Base-by-base conservation (phyloP, 2,329 filamentous ascomycete species). In the Colletotrichum sansevieriae region DNA sequence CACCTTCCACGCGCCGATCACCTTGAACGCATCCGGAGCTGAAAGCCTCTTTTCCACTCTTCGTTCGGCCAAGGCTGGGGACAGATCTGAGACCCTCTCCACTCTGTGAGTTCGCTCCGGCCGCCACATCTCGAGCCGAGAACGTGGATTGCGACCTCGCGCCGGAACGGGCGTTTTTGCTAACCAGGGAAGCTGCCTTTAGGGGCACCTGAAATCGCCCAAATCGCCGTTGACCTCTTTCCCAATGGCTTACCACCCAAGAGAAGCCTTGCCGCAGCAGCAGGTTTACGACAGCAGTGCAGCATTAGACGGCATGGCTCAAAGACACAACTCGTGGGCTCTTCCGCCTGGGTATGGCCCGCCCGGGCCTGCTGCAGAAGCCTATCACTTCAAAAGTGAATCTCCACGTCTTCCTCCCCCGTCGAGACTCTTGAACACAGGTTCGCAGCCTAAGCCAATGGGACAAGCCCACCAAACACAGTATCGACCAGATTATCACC, bases 271-370 rank as follows among this genome's bases (percentile, higher is more conserved):
- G 69, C 71, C 75, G 64, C 66, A 47, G 68, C 74, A 73, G 46
- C 75, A 76, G 70, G 71, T 71, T 69, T 73, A 49, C 78, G 58
- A 61, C 6, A n/a, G 20, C n/a, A 49, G 39, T 71, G 74, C 76
- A 65, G 74, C 74, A 73, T 72, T 72, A 70, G 77, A 78, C 74
- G 73, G 73, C 61, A 81, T 81, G 79, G 75, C 78, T 70, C 76
- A 76, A 73, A 73, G 77, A 60, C 74, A 74, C 54, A 75, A 75
- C 70, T 71, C 70, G 70, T 80, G 75, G 77, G 68, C 71, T 43
- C 74, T 61, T 9, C 60, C 59, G n/a, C 73, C 69, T 44, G 71
- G 73, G 55, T 77, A 76, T 39, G 72, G 72, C 63, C 75, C 76
- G 66, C 64, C 74, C 7, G 71, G 73, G 65, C 72, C 74, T 69